These are phyloP conservation scores for Scenedesmus sp. DNA, from an alignment of 163 green algal genomes.

Conservation along the genomic window DNA sequence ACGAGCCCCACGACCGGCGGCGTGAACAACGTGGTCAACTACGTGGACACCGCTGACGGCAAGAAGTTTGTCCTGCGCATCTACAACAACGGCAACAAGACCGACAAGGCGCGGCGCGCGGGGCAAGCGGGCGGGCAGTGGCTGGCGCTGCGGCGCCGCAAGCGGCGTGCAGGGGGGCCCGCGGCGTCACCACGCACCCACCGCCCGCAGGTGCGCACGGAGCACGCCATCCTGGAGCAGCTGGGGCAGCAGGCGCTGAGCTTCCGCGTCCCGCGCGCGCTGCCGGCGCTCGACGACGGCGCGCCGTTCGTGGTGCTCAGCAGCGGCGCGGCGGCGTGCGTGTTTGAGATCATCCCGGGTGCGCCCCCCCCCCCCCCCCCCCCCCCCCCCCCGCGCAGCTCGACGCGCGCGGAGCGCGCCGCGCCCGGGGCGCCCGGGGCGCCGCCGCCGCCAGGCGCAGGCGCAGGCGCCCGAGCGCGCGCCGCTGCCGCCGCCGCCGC, in stretches of 20 bases:
- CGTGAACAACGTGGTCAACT: conserved; percentile 51
- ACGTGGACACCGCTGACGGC: conserved; percentile 51
- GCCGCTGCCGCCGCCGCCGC: too few species aligned
- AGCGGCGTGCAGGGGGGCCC: too few species aligned
- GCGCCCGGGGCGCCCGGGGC: too few species aligned
- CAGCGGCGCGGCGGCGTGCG: conserved; percentile 51
- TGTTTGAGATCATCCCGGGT: conserved; percentile 68
- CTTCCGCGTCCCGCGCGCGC: conserved; percentile 54
- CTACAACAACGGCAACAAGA: conserved; percentile 70
- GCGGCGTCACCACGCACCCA: too few species aligned
- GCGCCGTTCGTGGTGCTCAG: conserved; percentile 50
- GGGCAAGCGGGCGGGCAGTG: too few species aligned
- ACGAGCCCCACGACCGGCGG: conserved; percentile 39
- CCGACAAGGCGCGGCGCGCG: conserved; percentile 51
- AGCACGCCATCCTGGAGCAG: conserved; percentile 57
- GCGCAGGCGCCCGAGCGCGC: too few species aligned
- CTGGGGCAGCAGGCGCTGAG: conserved; percentile 51
- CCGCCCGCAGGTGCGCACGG: conserved; percentile 14
- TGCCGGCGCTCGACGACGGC: conserved; percentile 3
- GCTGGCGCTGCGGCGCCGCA: too few species aligned
- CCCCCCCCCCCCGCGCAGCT: too few species aligned
- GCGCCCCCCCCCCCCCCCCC: too few species aligned
- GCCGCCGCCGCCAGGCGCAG: too few species aligned
- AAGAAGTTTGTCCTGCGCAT: conserved; percentile 60
- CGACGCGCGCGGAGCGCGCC: too few species aligned